Conservation (phyloP, 805 yeast species). For the Suhomyces pyralidae region DNA sequence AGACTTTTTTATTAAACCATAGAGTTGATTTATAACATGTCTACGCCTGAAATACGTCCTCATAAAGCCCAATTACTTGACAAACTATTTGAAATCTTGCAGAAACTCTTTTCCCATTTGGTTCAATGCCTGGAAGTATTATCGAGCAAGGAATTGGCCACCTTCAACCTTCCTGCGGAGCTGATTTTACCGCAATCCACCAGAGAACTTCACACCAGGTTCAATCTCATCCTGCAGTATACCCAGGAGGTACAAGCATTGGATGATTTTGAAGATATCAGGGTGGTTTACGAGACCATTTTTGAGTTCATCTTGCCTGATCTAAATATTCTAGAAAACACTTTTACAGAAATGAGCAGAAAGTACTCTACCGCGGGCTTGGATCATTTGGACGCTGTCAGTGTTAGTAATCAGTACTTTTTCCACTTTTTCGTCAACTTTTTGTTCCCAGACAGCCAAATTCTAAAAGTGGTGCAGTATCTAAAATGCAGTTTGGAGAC, state of each 20-base stretch:
- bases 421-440: slow-evolving; percentile 5
- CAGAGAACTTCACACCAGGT: slow-evolving; percentile 3
- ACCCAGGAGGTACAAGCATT: slow-evolving; percentile 2
- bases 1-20: too few relatives aligned
- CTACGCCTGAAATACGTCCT: neutral
- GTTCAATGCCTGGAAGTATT: neutral
- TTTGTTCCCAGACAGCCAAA: slow-evolving; percentile 7
- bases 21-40: neutral
- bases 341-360: neutral
- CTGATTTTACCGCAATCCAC: neutral
- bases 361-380: neutral
- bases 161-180: neutral
- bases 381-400: neutral
- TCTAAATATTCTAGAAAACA: slow-evolving; percentile 1
- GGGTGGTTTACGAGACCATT: slow-evolving; percentile 6
- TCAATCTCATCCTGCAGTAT: slow-evolving; percentile 7
- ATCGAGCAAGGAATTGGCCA: neutral
- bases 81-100: neutral
- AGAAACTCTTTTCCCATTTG: neutral
- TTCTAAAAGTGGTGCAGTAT: neutral
- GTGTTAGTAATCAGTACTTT: neutral
- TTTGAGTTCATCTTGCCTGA: slow-evolving; percentile 6
- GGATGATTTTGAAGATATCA: slow-evolving; percentile 3
- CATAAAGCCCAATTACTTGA: neutral
- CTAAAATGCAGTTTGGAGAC: neutral